Evolutionary conservation across 768 basidiomycete genomes (phyloP).

Genomic region (Rhodotorula taiwanensis): DNA sequence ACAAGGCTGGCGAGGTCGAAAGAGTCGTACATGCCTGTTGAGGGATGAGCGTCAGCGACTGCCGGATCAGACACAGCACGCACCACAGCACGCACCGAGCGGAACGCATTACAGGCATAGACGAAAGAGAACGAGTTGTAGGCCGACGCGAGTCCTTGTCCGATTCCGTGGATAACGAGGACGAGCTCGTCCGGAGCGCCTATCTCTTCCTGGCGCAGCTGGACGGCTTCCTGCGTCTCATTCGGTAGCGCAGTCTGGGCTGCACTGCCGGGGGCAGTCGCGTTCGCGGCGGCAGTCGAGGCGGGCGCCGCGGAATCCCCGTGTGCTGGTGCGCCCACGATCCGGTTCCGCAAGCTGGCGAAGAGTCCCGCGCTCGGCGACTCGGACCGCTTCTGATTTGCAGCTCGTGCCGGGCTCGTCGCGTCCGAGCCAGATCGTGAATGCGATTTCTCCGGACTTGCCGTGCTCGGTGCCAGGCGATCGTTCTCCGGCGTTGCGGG

Average conservation of each 20-base stretch:
- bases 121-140: slow-evolving; percentile 38
- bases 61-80: neutral
- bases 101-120: slow-evolving; percentile 38
- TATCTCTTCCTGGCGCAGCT: slow-evolving; percentile 12
- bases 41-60: neutral
- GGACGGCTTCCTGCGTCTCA: slow-evolving; percentile 13
- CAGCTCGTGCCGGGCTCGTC: neutral
- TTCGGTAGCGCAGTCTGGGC: neutral
- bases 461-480: too few relatives aligned
- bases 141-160: slow-evolving; percentile 32
- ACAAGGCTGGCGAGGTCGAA: slow-evolving; percentile 23
- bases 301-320: neutral
- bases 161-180: slow-evolving; percentile 39
- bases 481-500: neutral
- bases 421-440: neutral
- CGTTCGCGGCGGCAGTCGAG: neutral
- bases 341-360: slow-evolving; percentile 16
- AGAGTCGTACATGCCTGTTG: slow-evolving; percentile 20
- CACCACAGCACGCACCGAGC: slow-evolving; percentile 2
- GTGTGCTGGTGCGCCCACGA: slow-evolving; percentile 15
- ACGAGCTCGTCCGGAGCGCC: slow-evolving; percentile 39
- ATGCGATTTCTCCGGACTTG: neutral
- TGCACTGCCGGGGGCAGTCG: neutral
- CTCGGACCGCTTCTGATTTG: slow-evolving; percentile 4
- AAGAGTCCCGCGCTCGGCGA: slow-evolving; percentile 24